Evolutionary conservation across 257 asterid genomes (phyloP).

Genomic region (Salvia miltiorrhiza): DNA sequence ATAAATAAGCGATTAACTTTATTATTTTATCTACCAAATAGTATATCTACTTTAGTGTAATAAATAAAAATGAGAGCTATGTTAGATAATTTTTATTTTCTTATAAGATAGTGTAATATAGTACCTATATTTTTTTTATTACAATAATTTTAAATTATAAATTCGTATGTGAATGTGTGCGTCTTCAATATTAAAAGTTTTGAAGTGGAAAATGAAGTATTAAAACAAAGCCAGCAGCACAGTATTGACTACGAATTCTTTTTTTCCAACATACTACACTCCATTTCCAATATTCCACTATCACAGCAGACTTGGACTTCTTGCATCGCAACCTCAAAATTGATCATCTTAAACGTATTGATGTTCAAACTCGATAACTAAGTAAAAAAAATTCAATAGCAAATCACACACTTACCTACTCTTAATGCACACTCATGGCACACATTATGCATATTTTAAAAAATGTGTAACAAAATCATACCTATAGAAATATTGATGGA

Average conservation of each 20-base stretch:
- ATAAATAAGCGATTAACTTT: too few species aligned
- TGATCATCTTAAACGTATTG: not conserved
- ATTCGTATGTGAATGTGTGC: not conserved
- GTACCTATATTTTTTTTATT: too few species aligned
- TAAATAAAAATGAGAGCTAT: too few species aligned
- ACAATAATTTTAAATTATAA: not conserved
- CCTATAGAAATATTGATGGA: too few species aligned
- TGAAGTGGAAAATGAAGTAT: not conserved
- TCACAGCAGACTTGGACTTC: not conserved
- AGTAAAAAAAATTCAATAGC: not conserved
- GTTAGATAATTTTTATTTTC: too few species aligned
- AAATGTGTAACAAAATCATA: too few species aligned
- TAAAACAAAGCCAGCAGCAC: not conserved
- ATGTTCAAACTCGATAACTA: not conserved
- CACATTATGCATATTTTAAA: too few species aligned
- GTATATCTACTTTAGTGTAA: too few species aligned
- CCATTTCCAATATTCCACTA: not conserved
- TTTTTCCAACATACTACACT: too few species aligned
- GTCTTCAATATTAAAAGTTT: not conserved
- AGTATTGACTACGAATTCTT: constrained; percentile 11
- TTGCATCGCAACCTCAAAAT: not conserved
- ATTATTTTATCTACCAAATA: too few species aligned
- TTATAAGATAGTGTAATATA: not conserved
- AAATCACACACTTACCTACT: too few species aligned
- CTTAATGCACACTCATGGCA: not conserved